A percentile compares a stretch with the other conserved stretches of the same genome.
Conservation (phyloP, 2,329 filamentous ascomycete genomes). For the Neobulgaria alba region DNA sequence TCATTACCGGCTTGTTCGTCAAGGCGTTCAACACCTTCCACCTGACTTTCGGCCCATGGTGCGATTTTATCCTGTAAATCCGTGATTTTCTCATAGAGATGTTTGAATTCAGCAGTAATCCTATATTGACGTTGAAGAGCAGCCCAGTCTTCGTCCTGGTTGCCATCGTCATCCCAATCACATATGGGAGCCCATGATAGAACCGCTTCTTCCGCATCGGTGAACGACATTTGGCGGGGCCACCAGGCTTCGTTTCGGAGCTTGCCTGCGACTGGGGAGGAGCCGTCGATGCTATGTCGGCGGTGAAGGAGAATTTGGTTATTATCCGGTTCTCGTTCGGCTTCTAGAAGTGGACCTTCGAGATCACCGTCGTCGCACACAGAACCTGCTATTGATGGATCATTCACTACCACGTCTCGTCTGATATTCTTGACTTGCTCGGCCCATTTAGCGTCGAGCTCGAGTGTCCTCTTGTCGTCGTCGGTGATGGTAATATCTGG, state of each 20-base stretch:
- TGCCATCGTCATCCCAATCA: slow-evolving; percentile 33
- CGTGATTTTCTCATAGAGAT: slow-evolving; percentile 44
- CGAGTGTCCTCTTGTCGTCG: slow-evolving; percentile 13
- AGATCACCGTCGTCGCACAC: slow-evolving; percentile 51
- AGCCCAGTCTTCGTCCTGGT: slow-evolving; percentile 23
- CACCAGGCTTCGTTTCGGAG: slow-evolving; percentile 50
- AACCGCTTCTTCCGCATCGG: slow-evolving; percentile 66
- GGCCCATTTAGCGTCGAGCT: slow-evolving; percentile 23
- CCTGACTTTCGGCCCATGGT: slow-evolving; percentile 52
- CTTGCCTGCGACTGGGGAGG: slow-evolving; percentile 26
- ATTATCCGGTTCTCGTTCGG: slow-evolving; percentile 37
- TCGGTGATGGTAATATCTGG: slow-evolving; percentile 1
- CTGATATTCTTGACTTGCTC: slow-evolving; percentile 35
- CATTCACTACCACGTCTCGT: slow-evolving; percentile 34
- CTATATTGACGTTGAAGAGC: slow-evolving; percentile 30
- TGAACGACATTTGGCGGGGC: slow-evolving; percentile 67
- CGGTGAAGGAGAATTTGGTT: slow-evolving; percentile 47
- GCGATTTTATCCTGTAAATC: slow-evolving; percentile 43
- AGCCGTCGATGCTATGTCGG: slow-evolving; percentile 47
- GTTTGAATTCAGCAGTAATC: slow-evolving; percentile 45
- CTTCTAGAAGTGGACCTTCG: slow-evolving; percentile 42
- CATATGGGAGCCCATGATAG: slow-evolving; percentile 54
- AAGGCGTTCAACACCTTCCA: slow-evolving; percentile 48
- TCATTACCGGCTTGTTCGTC: slow-evolving; percentile 55
- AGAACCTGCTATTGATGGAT: slow-evolving; percentile 50